Base-by-base conservation (phyloP, 352 stramenopile species). In the Lagenidium sp. region DNA sequence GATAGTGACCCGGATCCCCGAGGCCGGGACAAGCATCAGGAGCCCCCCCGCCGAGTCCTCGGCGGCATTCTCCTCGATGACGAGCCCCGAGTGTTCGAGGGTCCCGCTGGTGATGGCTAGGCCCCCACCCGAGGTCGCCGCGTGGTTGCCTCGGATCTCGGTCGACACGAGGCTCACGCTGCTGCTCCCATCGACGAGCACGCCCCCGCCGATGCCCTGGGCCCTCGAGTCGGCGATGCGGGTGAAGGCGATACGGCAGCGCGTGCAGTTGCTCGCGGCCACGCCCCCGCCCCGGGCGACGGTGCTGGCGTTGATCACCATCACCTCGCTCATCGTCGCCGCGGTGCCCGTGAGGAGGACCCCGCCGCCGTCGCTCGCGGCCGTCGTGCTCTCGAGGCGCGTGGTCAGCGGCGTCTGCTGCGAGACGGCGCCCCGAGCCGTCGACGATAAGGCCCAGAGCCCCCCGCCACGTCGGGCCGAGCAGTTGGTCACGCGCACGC, bases 11-110 rank as follows among this genome's bases (percentile, higher is more conserved):
- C n/a, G n/a, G n/a, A n/a, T n/a, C n/a, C n/a, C n/a, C n/a, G n/a
- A n/a, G n/a, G n/a, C n/a, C n/a, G 38, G 46, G 0, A 40, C 44
- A 1, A 26, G 30, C 6, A 59, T 24, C 1, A 36, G 42, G 2
- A 60, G 22, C 2, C 52, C 44, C 5, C 52, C 52, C 0, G 45
- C 52, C 5, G 24, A 24, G 4, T 31, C 16, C 11, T 34, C 24
- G 1, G 46, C 53, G 32, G 4, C 5, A 23, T 61, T 61, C 16
- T 49, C 22, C 5, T 51, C 38, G 37, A 61, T 22, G 6, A 41
- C 6, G 6, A 61, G 6, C 0, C 40, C 30, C 1, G 31, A 36
- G 18, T 61, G 53, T 1, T 15, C 6, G 1, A 61, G 15, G 6
- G n/a, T 7, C 20, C 41, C 53, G 18, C 56, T 25, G 15, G 43